Evolutionary conservation across 192 early-diverging fungal species (phyloP), one percentile per base, ranked within the genome.

Genomic region (Rhizophlyctis rosea): DNA sequence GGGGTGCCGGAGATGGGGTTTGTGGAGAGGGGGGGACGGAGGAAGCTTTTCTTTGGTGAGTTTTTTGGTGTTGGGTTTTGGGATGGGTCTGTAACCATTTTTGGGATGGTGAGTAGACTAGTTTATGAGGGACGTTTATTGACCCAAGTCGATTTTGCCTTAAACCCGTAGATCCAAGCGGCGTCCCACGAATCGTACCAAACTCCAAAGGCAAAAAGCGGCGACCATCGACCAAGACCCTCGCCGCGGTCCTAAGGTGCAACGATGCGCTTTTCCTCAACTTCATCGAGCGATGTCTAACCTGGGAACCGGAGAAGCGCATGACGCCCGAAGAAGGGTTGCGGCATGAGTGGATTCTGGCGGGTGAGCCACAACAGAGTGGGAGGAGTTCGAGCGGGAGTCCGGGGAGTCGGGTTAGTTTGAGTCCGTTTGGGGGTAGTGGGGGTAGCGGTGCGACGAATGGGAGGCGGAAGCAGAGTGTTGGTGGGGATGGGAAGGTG

Each of bases 131-230:
- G 13, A 21, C 21, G 13, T 21, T 53, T 53, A 25, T 21, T 25
- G 27, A 21, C 51, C 33, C 18, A 58, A 28, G 7, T 7, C 31
- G 11, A 16, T 61, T 51, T 53, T 67, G 24, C 11, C 16, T 7
- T 70, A 61, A 18, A 47, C 69, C 18, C 24, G 39, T 64, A 57
- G 51, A 67, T 32, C 70, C 18, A 60, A 64, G 34, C 48, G 65
- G 54, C 44, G 48, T 47, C 63, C 90, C 90, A 7, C 78, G 85
- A n/a, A 53, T 81, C 21, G 74, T 88, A 4, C 70, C 86, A 4
- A 96, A 93, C 73, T 86, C 88, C 0, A 95, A 96, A 80, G 94
- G 94, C 67, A 92, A 88, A 78, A 87, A 83, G 59, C 87, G 94
- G 33, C 79, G 87, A 34, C 91, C 91, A 11, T 84, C 82, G 1